These are phyloP conservation scores for Ambrosiella beaveri DNA, from an alignment of 2,329 filamentous ascomycete species.

Conservation along the genomic window DNA sequence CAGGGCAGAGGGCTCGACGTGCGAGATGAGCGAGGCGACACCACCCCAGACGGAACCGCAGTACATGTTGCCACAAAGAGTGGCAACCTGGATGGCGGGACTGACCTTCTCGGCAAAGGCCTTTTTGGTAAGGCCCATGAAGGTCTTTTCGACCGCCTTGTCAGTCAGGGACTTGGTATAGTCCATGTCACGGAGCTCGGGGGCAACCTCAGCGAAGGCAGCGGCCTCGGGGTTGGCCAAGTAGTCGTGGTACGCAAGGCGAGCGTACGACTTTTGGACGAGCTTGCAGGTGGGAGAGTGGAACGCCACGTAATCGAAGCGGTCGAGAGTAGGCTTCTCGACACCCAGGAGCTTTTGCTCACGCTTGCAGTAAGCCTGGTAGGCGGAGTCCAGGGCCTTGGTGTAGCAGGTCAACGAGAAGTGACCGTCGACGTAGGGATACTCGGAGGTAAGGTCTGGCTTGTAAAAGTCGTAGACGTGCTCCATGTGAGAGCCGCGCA, in stretches of 20 bases:
- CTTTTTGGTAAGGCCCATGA: slow-evolving; percentile 73
- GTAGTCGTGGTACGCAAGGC: slow-evolving; percentile 75
- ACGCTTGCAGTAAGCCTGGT: slow-evolving; percentile 62
- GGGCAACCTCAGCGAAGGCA: slow-evolving; percentile 55
- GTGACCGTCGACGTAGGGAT: slow-evolving; percentile 71
- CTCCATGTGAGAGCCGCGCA: slow-evolving; percentile 64
- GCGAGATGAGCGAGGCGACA: slow-evolving; percentile 50
- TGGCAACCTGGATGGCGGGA: slow-evolving; percentile 58
- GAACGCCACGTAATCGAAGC: slow-evolving; percentile 72
- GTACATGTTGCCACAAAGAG: slow-evolving; percentile 56
- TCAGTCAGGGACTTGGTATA: slow-evolving; percentile 66
- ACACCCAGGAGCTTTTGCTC: slow-evolving; percentile 40
- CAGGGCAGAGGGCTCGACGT: slow-evolving; percentile 44
- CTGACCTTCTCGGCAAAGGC: slow-evolving; percentile 61
- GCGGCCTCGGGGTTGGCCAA: slow-evolving; percentile 49
- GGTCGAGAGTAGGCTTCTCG: slow-evolving; percentile 50
- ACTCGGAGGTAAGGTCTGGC: slow-evolving; percentile 74
- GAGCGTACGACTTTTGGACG: slow-evolving; percentile 69
- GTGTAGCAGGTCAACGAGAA: slow-evolving; percentile 71
- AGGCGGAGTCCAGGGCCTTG: slow-evolving; percentile 63
- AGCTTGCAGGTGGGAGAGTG: slow-evolving; percentile 78
- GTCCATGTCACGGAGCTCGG: slow-evolving; percentile 60
- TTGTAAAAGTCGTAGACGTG: slow-evolving; percentile 86
- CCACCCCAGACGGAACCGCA: slow-evolving; percentile 60
- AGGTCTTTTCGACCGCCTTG: slow-evolving; percentile 73